Evolutionary conservation across 345 rosid species (phyloP).

Genomic region (Tarenaya hassleriana): DNA sequence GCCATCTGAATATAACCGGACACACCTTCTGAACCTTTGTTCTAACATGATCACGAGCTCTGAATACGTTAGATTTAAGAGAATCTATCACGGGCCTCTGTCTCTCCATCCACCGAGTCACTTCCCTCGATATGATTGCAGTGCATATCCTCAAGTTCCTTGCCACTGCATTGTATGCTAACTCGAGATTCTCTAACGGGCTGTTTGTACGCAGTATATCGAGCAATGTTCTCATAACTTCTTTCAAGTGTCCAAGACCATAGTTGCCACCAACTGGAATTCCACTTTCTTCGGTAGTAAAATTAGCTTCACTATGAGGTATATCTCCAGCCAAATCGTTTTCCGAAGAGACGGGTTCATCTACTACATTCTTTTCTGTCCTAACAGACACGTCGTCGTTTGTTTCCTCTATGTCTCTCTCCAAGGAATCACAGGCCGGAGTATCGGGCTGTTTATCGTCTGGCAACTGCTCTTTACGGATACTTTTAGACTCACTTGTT

Average conservation of each 20-base stretch:
- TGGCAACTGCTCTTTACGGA: constrained; percentile 39
- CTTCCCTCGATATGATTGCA: constrained; percentile 31
- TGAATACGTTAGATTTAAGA: constrained; percentile 30
- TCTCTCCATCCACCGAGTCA: constrained; percentile 52
- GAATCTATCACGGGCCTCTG: constrained; percentile 45
- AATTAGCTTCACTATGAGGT: constrained; percentile 29
- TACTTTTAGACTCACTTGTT: constrained; percentile 23
- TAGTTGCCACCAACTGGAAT: constrained; percentile 22
- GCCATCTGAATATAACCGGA: constrained; percentile 64
- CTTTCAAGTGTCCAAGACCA: constrained; percentile 30
- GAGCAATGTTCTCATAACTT: constrained; percentile 32
- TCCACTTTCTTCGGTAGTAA: constrained; percentile 32
- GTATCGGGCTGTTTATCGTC: constrained; percentile 35
- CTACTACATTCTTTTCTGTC: constrained; percentile 36
- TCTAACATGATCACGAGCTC: constrained; percentile 40
- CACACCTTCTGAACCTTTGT: constrained; percentile 45
- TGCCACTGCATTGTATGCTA: constrained; percentile 41
- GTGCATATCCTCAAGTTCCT: constrained; percentile 42
- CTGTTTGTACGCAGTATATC: constrained; percentile 43
- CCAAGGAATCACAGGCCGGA: constrained; percentile 27
- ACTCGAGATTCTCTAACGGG: constrained; percentile 34
- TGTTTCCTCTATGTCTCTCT: constrained; percentile 30
- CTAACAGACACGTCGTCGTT: constrained; percentile 24
- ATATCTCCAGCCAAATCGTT: constrained; percentile 30
- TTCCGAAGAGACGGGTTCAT: constrained; percentile 31